Base-by-base conservation (phyloP, 2,329 filamentous ascomycete genomes). In the Exserohilum rostratum region DNA sequence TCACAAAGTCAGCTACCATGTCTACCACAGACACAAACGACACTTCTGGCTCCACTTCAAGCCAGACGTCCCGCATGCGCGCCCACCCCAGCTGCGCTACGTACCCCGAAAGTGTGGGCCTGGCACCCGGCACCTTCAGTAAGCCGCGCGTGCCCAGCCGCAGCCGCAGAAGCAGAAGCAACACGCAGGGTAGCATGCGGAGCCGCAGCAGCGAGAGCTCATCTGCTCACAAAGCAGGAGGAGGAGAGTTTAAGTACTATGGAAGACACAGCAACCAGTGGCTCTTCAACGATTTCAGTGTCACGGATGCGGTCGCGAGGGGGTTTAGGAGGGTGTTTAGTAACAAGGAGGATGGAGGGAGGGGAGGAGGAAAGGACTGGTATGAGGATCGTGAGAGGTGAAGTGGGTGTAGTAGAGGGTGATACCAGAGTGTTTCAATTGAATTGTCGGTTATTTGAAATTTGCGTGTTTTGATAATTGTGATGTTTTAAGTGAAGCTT, bases 231-330 rank as follows among this genome's bases (percentile, higher is more conserved):
- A 46, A 60, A 54, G 31, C 60, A 60, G 37, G 55, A 60, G 17
- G 61, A 58, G 29, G 62, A n/a, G n/a, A 73, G 40, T 72, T 72
- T 17, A 69, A 65, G 53, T 71, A 72, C 40, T 74, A 74, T 35
- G 71, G 71, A 5, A 18, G 74, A 5, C 74, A 76, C 57, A 64
- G 64, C 9, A 76, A 76, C 46, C 65, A 65, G 46, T 76, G 74
- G 74, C 51, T 76, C 18, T 76, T 76, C 57, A 72, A 73, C 17
- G 72, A 72, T 38, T 75, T 74, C 35, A 75, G 71, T 31, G 58
- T 76, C 34, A 70, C 65, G 10, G 70, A 67, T 15, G 62, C 60
- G n/a, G 64, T 73, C 27, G 67, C 62, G 45, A 71, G 65, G 55
- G 69, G 69, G 17, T 71, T 56, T 45, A 67, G 61, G 3, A 71